These are phyloP conservation scores for Stagonosporopsis vannaccii DNA, from an alignment of 2,329 filamentous ascomycete genomes.

Conservation along the genomic window DNA sequence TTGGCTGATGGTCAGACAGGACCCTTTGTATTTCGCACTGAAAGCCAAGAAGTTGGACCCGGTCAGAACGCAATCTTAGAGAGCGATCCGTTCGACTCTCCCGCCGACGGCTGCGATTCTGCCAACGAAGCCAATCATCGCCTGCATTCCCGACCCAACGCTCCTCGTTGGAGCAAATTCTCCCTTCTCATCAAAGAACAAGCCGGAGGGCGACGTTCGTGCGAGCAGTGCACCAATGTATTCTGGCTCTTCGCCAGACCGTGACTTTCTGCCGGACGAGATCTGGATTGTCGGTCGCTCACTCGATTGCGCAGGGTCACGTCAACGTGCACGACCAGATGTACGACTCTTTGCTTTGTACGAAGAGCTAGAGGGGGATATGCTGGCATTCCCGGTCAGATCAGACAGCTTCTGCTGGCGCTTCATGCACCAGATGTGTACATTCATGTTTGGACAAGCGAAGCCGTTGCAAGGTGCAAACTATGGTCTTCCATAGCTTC, in stretches of 20 bases:
- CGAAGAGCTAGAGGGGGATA: neutral
- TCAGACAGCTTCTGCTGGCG: neutral
- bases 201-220: neutral
- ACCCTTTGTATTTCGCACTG: neutral
- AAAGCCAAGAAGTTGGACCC: neutral
- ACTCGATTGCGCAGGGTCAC: neutral
- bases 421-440: neutral
- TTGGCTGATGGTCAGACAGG: neutral
- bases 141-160: neutral
- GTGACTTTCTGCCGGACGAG: neutral
- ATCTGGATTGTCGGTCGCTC: neutral
- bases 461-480: neutral
- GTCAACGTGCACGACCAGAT: neutral
- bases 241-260: neutral
- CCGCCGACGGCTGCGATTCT: neutral
- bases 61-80: neutral
- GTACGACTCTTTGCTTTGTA: neutral
- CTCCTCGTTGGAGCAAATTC: neutral
- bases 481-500: slow-evolving; percentile 3
- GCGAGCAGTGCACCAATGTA: neutral
- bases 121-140: neutral
- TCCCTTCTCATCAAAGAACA: neutral
- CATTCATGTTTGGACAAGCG: neutral
- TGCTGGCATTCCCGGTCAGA: neutral
- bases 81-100: neutral